Percentiles rank a stretch among this genome's conserved stretches.
phyloP scores from a whole-genome alignment of 257 asterid genomes.

The Agastache rugosa region DNA sequence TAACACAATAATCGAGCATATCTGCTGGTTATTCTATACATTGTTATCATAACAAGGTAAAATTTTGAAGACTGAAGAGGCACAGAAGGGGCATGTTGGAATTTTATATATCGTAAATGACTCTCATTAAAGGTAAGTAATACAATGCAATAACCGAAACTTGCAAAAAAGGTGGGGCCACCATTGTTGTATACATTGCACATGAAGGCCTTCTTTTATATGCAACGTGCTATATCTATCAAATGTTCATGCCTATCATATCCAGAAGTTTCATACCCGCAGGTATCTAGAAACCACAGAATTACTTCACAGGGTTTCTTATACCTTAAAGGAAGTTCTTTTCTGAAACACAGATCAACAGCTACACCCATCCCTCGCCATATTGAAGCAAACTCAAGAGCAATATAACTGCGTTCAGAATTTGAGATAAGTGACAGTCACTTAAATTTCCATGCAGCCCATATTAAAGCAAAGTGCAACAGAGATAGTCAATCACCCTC shows the following conservation, averaged over 20 bases:
- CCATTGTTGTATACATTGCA: background rate
- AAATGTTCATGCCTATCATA: background rate
- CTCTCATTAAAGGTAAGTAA: no score
- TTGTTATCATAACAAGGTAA: no score
- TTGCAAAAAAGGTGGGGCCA: no score
- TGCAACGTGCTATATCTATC: background rate
- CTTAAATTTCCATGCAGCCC: conserved; percentile 23
- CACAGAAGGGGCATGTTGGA: no score
- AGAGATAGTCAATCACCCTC: conserved; percentile 73
- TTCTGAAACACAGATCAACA: conserved; percentile 84
- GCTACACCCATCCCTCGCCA: conserved; percentile 98
- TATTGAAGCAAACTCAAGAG: conserved; percentile 99
- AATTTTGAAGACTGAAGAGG: no score
- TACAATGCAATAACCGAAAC: no score
- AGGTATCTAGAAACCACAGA: conserved; percentile 17
- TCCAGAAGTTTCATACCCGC: conserved; percentile 14
- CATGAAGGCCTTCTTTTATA: background rate
- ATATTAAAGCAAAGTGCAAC: conserved; percentile 19
- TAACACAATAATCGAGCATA: no score
- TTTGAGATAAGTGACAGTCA: conserved; percentile 24
- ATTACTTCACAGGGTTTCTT: conserved; percentile 4
- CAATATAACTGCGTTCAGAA: conserved; percentile 67
- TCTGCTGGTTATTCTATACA: no score
- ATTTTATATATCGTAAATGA: no score
- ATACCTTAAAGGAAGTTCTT: conserved; percentile 95